Base-by-base conservation (phyloP, 768 basidiomycete genomes). In the Leccinum variicolor region DNA sequence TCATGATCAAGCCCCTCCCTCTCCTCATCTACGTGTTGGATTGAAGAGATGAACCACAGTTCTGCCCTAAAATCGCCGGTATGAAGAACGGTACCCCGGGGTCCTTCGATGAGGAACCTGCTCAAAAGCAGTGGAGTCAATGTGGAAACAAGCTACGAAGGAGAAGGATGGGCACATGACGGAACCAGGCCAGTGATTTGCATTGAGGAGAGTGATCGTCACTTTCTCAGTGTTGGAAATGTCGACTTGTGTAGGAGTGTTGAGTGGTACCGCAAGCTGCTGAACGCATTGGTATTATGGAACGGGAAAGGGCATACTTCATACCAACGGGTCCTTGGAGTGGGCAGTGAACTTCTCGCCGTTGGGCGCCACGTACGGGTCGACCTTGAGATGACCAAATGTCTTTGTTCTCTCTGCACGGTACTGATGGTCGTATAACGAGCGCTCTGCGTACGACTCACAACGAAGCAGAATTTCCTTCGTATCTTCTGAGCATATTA, bases 11-110 rank as follows among this genome's bases (percentile, higher is more conserved):
- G n/a, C n/a, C n/a, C n/a, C n/a, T n/a, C n/a, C n/a, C n/a, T n/a
- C n/a, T n/a, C n/a, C n/a, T n/a, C n/a, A n/a, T n/a, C n/a, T n/a
- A n/a, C n/a, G n/a, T n/a, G 81, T 26, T 70, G 73, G 1, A 98
- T 72, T 3, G 80, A 78, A 8, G 89, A 80, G 23, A 98, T 69
- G 64, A 91, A 90, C 79, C 84, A 86, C 1, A 85, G 81, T 68
- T 99, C 96, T 1, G 91, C 91, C 34, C 96, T 84, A 55, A 98
- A 80, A 70, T 99, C 96, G 33, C 96, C 96, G 0, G 96, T 98
- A 66, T 97, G 94, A 10, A 99, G 82, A 28, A 98, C 77, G 0
- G 91, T 79, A 8, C 87, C 84, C 55, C 79, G 70, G 4, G 76
- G 56, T 17, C 89, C 88, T 69, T 92, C 87, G 46, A 96, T 83